Base-by-base conservation (phyloP, 2,329 filamentous ascomycete species). In the Nemania sp. region DNA sequence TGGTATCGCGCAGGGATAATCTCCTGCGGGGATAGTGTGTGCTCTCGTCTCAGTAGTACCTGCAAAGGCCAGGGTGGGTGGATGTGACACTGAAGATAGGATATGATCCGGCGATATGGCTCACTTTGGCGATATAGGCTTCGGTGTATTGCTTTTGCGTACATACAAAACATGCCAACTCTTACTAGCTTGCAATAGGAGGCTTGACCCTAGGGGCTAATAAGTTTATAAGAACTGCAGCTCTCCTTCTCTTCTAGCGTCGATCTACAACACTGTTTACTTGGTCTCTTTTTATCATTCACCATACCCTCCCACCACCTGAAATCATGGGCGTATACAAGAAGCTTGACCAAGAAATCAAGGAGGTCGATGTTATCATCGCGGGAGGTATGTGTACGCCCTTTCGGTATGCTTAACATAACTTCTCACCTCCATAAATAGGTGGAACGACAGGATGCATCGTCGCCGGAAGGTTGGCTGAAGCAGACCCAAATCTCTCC, bases 331-430 rank as follows among this genome's bases (percentile, higher is more conserved):
- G 73, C 7, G 20, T 77, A 35, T 74, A 70, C 60, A 74, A 71
- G 13, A 71, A 67, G 18, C 59, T 76, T 11, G 38, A 59, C 8
- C 51, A 70, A 22, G 70, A 70, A 22, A 53, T 76, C 27, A 22
- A 66, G 11, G 76, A 76, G 66, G 74, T 77, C 11, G 76, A 77
- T 62, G 67, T 77, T 32, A 77, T 77, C 41, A 72, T 77, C 52
- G 73, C 74, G 2, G 76, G 76, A 57, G 76, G 76, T 76, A 72
- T 62, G 69, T 67, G 4, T 26, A 18, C 35, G 24, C 15, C 35
- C 41, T 27, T 54, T 45, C 29, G 1, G 5, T 26, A 35, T 55
- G 13, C 10, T n/a, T 13, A 47, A 27, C 20, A 5, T 22, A 6
- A 5, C 11, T 43, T 52, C 56, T 66, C n/a, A 66, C 35, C 35